Percentiles rank a stretch among this genome's conserved stretches.
Conservation (phyloP, 2,329 filamentous ascomycete species). For the Neofusicoccum sp. region DNA sequence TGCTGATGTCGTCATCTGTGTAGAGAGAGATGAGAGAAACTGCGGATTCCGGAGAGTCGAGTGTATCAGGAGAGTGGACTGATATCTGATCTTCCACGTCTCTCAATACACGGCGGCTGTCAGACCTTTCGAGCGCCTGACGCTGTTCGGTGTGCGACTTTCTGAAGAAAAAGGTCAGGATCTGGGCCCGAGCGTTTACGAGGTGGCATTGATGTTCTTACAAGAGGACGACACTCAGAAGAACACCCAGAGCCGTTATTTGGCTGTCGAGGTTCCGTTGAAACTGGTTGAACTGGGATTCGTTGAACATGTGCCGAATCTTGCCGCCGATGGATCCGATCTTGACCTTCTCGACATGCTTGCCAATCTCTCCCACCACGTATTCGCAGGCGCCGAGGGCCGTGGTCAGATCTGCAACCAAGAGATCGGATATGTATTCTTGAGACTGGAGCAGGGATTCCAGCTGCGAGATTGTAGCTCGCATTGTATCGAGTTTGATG, state of each 20-base stretch:
- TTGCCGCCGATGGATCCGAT: not conserved
- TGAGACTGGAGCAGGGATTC: not conserved
- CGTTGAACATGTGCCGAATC: not conserved
- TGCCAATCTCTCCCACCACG: not conserved
- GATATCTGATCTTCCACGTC: not conserved
- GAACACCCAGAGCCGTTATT: not conserved
- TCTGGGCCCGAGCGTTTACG: too few species aligned
- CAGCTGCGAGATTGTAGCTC: not conserved
- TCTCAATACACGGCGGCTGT: too few species aligned
- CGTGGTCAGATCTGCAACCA: not conserved
- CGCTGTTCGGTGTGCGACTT: conserved; percentile 4
- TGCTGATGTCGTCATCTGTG: not conserved
- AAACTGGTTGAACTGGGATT: not conserved
- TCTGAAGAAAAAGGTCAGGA: not conserved
- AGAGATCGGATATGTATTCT: not conserved
- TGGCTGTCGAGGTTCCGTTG: conserved; percentile 7
- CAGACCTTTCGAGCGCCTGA: not conserved
- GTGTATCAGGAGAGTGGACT: not conserved
- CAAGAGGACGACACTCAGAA: not conserved
- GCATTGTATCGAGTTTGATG: not conserved
- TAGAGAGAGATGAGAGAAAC: not conserved
- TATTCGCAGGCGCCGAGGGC: not conserved
- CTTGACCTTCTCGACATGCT: not conserved
- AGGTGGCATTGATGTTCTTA: not conserved
- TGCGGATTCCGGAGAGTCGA: not conserved